Evolutionary conservation across 2,329 filamentous ascomycete species (phyloP).

Genomic region (Myriosclerotinia duriaeana): DNA sequence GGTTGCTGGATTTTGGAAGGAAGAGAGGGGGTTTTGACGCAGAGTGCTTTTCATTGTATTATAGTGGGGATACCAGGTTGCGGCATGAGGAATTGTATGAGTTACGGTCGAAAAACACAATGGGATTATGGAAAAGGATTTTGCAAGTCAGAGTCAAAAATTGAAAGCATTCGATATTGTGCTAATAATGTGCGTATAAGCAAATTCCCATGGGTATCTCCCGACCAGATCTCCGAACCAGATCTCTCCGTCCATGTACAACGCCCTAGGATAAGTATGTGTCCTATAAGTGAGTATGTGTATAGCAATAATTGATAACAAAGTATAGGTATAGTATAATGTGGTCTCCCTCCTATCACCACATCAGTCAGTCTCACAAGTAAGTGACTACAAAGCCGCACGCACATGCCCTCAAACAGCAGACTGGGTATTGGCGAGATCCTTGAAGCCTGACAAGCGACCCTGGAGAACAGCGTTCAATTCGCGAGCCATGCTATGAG

Average conservation of each 20-base stretch:
- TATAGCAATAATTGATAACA: slow-evolving; percentile 34
- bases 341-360: background rate
- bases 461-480: slow-evolving; percentile 34
- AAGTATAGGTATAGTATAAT: slow-evolving; percentile 13
- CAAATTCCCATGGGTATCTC: slow-evolving; percentile 32
- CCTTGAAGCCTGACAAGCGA: slow-evolving; percentile 34
- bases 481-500: slow-evolving; percentile 34
- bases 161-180: slow-evolving; percentile 4
- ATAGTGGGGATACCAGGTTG: slow-evolving; percentile 5
- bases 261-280: slow-evolving; percentile 29
- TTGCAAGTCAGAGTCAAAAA: background rate
- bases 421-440: background rate
- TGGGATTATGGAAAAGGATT: background rate
- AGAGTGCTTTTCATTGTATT: slow-evolving; percentile 21
- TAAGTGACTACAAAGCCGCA: background rate
- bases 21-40: slow-evolving; percentile 36
- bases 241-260: background rate
- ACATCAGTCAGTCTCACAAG: background rate
- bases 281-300: slow-evolving; percentile 25
- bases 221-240: slow-evolving; percentile 16
- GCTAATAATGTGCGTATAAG: slow-evolving; percentile 16
- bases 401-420: slow-evolving; percentile 1
- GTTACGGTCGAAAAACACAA: background rate
- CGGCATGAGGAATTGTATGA: slow-evolving; percentile 10
- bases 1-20: slow-evolving; percentile 36